Percentiles rank a stretch among this genome's conserved stretches.
Conservation (phyloP, 202 grass and related monocot species). For the Bolboschoenoplectus hybrid region DNA sequence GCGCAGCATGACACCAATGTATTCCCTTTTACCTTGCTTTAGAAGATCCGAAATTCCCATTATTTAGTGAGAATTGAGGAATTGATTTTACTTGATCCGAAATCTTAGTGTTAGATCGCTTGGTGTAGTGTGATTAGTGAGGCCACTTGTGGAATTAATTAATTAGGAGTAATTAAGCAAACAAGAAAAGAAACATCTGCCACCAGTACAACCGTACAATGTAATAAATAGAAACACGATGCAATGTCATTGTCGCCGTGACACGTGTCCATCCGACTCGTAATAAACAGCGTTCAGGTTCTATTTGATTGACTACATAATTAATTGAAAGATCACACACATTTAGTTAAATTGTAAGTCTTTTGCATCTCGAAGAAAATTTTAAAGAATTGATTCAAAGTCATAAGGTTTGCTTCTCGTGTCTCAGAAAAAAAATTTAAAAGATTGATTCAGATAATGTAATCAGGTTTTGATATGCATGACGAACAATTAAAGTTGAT, state of each 20-base stretch:
- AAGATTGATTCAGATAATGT: no score
- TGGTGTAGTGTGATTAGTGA: background rate
- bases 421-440: no score
- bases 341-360: no score
- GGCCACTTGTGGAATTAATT: background rate
- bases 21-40: background rate
- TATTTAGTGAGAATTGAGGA: background rate
- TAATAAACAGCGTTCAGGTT: no score
- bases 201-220: background rate
- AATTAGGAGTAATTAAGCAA: background rate
- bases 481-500: no score
- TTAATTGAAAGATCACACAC: no score
- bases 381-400: no score
- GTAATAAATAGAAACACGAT: background rate
- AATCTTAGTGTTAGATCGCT: background rate
- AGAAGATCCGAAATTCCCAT: background rate
- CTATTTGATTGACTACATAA: no score
- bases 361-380: no score
- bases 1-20: background rate
- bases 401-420: no score
- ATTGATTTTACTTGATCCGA: background rate
- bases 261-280: background rate
- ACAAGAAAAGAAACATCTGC: slow-evolving; percentile 6
- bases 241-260: background rate
- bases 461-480: no score